Percentiles rank a stretch among this genome's conserved stretches.
phyloP scores from a whole-genome alignment of 805 yeast genomes.

The Candida sakaeoensis region DNA sequence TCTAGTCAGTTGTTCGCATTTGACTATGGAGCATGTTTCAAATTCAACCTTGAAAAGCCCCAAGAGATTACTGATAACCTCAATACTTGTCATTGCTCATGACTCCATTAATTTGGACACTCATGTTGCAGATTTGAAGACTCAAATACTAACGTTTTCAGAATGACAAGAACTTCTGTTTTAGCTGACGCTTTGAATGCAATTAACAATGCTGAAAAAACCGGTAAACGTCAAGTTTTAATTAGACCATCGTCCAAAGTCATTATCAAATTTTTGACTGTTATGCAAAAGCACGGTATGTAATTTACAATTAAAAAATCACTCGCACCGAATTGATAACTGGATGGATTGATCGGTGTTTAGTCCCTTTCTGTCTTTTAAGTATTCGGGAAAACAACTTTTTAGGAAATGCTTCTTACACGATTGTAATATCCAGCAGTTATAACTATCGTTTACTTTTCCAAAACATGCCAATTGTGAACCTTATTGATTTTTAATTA shows the following conservation, averaged over 20 bases:
- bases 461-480: conserved; percentile 48
- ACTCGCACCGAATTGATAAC: conserved; percentile 89
- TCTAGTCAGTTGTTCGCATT: background rate
- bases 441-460: conserved; percentile 60
- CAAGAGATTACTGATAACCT: conserved; percentile 26
- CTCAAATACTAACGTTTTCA: conserved; percentile 9
- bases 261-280: conserved; percentile 92
- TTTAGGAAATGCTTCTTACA: conserved; percentile 64
- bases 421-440: conserved; percentile 28
- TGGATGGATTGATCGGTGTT: conserved; percentile 89
- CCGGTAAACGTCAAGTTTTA: conserved; percentile 98
- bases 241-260: conserved; percentile 99
- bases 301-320: conserved; percentile 10
- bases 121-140: conserved; percentile 28
- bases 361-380: conserved; percentile 97
- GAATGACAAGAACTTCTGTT: conserved; percentile 96
- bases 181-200: conserved; percentile 98
- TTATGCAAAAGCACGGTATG: conserved; percentile 85
- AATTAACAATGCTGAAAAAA: conserved; percentile 98
- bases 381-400: conserved; percentile 80
- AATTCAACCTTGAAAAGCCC: conserved; percentile 1
- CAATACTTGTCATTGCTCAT: conserved; percentile 19
- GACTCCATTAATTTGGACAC: conserved; percentile 36
- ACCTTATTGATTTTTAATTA: too few relatives aligned
- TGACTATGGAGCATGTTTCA: conserved; percentile 3